Base-by-base conservation (phyloP, 306 rosid species). In the Hylodesmum podocarpum region DNA sequence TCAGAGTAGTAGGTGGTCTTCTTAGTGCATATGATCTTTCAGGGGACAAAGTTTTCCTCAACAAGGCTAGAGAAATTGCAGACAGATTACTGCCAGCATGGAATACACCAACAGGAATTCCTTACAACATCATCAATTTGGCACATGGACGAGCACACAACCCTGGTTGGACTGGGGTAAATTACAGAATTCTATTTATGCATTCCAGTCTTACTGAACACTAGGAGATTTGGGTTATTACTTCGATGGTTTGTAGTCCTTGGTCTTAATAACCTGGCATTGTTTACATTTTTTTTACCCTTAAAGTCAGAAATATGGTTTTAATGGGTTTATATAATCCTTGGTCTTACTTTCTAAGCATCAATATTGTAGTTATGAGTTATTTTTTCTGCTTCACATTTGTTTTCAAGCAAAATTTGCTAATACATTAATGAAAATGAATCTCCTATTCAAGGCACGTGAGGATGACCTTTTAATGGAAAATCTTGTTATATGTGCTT, bases 1-100 rank as follows among this genome's bases (percentile, higher is more conserved):
- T 55, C 89, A 96, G 99, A 86, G 99, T 96, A 79, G 99, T 96
- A 31, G 99, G 99, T 73, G 99, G 99, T 66, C 98, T 96, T 85
- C 93, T 96, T 76, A 96, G 99, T 88, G 85, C 99, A 22, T 96
- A 91, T 75, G 99, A 96, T 85, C 98, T 96, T 70, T 92, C 99
- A 39, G 86, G 88, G 44, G 99, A 96, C 86, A 86, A 92, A 75
- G 50, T 96, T 70, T 96, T 96, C 85, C 98, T 96, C 39, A 82
- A 85, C 70, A 96, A 96, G 83, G 98, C 99, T 77, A 89, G 16
- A 86, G 99, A 96, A 21, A 89, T 96, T 79, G 99, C 99, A 22
- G 97, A 96, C 83, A 91, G 97, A 65, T 83, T 96, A 85, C 90
- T 96, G 70, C 98, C 99, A 69, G 98, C 99, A 41, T 96, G 99